A percentile compares a stretch with the other conserved stretches of the same genome.
These are phyloP conservation scores for Phaeosphaeriaceae sp. DNA, from an alignment of 2,329 filamentous ascomycete species.

Conservation along the genomic window DNA sequence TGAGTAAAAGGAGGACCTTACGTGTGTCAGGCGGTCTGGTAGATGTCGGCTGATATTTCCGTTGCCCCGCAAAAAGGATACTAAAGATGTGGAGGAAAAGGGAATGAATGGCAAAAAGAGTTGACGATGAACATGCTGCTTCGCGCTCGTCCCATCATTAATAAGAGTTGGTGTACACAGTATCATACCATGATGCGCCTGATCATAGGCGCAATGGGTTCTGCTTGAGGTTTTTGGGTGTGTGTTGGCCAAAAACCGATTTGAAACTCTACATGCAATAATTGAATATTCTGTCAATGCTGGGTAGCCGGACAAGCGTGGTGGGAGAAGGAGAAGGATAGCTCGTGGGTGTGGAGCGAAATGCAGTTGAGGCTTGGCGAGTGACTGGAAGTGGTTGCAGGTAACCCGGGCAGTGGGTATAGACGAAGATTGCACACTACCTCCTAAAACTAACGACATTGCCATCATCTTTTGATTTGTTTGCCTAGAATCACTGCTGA, in stretches of 20 bases:
- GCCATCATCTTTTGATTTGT: constrained; percentile 7
- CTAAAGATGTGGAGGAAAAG: not conserved
- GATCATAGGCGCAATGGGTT: too few relatives aligned
- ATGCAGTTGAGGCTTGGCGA: constrained; percentile 1
- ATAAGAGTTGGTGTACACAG: too few relatives aligned
- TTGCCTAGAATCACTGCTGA: not conserved
- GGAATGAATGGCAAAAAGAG: too few relatives aligned
- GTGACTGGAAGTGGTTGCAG: constrained; percentile 12
- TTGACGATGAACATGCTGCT: too few relatives aligned
- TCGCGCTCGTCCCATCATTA: too few relatives aligned
- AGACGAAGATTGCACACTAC: not conserved
- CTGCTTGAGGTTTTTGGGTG: too few relatives aligned
- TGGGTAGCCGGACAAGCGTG: not conserved
- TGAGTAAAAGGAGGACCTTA: constrained; percentile 8
- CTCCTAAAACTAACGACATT: constrained; percentile 5
- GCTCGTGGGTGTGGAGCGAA: not conserved
- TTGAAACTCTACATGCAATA: too few relatives aligned
- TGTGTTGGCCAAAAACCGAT: too few relatives aligned
- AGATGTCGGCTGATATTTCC: constrained; percentile 21
- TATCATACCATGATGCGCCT: too few relatives aligned
- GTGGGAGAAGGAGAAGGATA: not conserved
- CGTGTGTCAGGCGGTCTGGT: constrained; percentile 11
- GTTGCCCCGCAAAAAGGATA: not conserved
- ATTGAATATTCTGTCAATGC: too few relatives aligned
- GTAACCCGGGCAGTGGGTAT: not conserved